Base-by-base conservation (phyloP, 768 basidiomycete species). In the Lentinula lateritia region DNA sequence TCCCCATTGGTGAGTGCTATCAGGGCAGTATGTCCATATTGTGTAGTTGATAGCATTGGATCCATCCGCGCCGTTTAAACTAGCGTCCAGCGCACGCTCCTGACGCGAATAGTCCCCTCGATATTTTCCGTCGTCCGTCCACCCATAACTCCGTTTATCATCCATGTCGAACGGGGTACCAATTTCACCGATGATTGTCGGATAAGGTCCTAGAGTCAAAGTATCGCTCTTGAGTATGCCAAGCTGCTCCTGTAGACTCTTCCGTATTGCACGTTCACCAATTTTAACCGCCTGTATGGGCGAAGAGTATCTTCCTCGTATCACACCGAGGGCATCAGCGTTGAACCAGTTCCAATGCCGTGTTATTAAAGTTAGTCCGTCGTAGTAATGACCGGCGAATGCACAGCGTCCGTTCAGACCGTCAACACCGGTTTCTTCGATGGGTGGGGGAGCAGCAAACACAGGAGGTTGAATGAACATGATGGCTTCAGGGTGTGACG, bases 151-250 rank as follows among this genome's bases (percentile, higher is more conserved):
- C 50, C 82, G 79, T 73, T 92, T 93, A 59, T 76, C 76, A 69
- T 99, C 96, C 89, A 99, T 89, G 71, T 99, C 95, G 69, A 89
- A 93, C 2, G 96, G 96, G 1, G 87, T 91, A 13, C 96, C 96
- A 55, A 98, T 96, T 77, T 99, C 96, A 10, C 96, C 95, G 39
- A 99, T 90, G 65, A 98, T 79, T 0, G 92, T 95, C 0, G 96
- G 96, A 67, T 89, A 97, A 16, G 75, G 62, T 1, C 86, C 84
- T 6, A 91, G 78, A 52, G 87, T 85, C 35, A 74, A 72, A 0
- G 87, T 83, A 66, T 99, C 95, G 20, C 76, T 79, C 67, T 90
- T 87, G 50, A 98, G 76, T 54, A 90, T 82, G 16, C 80, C 88
- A 20, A 99, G 80, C 71, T 99, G 95, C 61, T 88, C 85, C 63